These are phyloP conservation scores for Entomortierella chlamydospora DNA, from an alignment of 192 early-diverging fungal species.

Conservation along the genomic window DNA sequence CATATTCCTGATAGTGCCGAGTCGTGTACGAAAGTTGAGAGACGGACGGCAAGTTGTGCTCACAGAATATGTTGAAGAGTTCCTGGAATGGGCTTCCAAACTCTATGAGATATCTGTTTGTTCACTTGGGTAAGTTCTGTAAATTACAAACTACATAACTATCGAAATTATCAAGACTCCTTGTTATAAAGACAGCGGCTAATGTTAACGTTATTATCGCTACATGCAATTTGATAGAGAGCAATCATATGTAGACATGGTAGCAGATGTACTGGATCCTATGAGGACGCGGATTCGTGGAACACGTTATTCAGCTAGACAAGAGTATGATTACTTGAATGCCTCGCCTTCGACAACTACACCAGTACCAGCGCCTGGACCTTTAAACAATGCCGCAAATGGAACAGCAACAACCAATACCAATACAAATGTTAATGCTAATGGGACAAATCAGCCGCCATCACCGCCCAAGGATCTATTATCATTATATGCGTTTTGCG, in stretches of 20 bases:
- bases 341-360: background rate
- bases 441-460: slow-evolving; percentile 42
- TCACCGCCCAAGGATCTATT: slow-evolving; percentile 77
- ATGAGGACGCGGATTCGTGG: slow-evolving; percentile 66
- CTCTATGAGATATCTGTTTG: slow-evolving; percentile 81
- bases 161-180: no score
- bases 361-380: background rate
- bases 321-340: slow-evolving; percentile 73
- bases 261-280: slow-evolving; percentile 73
- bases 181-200: no score
- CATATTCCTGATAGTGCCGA: slow-evolving; percentile 57
- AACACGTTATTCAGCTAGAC: slow-evolving; percentile 72
- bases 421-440: slow-evolving; percentile 1
- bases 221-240: slow-evolving; percentile 57
- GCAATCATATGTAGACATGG: slow-evolving; percentile 80
- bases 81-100: slow-evolving; percentile 76
- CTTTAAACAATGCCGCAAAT: background rate
- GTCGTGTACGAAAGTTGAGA: slow-evolving; percentile 66
- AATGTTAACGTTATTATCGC: background rate
- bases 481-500: slow-evolving; percentile 75
- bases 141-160: no score
- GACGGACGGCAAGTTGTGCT: slow-evolving; percentile 75
- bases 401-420: background rate
- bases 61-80: slow-evolving; percentile 74
- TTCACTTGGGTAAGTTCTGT: slow-evolving; percentile 66